Evolutionary conservation across 371 early-diverging fungal species (phyloP).

Genomic region (Smittium culicis): DNA sequence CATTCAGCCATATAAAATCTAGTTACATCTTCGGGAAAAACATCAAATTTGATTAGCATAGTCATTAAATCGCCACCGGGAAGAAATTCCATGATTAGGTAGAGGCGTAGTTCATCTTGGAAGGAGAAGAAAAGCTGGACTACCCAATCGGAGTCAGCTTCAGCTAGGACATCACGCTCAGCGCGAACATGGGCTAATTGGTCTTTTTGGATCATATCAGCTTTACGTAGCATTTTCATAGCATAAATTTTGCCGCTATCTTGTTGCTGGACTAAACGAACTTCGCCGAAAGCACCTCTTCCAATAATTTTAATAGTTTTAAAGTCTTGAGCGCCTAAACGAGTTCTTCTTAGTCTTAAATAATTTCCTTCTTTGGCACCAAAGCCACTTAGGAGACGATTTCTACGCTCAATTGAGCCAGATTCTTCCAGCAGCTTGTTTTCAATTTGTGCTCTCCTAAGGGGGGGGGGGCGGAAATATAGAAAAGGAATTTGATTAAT

Average conservation of each 20-base stretch:
- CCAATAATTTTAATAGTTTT: slow-evolving; percentile 96
- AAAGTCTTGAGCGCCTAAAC: slow-evolving; percentile 89
- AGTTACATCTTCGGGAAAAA: slow-evolving; percentile 91
- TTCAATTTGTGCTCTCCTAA: slow-evolving; percentile 70
- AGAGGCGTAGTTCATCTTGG: slow-evolving; percentile 86
- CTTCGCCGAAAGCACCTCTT: slow-evolving; percentile 99
- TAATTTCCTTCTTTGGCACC: slow-evolving; percentile 88
- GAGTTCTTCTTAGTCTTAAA: slow-evolving; percentile 75
- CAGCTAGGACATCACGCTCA: slow-evolving; percentile 94
- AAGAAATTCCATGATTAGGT: slow-evolving; percentile 95
- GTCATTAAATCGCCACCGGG: slow-evolving; percentile 98
- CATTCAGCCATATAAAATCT: slow-evolving; percentile 97
- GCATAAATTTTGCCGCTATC: slow-evolving; percentile 97
- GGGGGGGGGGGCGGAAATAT: too few species aligned
- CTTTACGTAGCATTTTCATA: slow-evolving; percentile 90
- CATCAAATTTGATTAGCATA: slow-evolving; percentile 91
- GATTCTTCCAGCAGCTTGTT: slow-evolving; percentile 50
- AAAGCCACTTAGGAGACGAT: slow-evolving; percentile 53
- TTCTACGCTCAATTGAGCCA: slow-evolving; percentile 75
- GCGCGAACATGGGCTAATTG: slow-evolving; percentile 95
- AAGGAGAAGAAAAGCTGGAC: slow-evolving; percentile 93
- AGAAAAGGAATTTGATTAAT: too few species aligned
- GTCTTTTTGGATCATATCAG: slow-evolving; percentile 95
- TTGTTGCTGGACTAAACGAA: slow-evolving; percentile 84
- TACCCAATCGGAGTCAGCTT: slow-evolving; percentile 95